Percentiles rank a stretch among this genome's conserved stretches.
Conservation (phyloP, 2,329 filamentous ascomycete species). For the Penicillium sp. region DNA sequence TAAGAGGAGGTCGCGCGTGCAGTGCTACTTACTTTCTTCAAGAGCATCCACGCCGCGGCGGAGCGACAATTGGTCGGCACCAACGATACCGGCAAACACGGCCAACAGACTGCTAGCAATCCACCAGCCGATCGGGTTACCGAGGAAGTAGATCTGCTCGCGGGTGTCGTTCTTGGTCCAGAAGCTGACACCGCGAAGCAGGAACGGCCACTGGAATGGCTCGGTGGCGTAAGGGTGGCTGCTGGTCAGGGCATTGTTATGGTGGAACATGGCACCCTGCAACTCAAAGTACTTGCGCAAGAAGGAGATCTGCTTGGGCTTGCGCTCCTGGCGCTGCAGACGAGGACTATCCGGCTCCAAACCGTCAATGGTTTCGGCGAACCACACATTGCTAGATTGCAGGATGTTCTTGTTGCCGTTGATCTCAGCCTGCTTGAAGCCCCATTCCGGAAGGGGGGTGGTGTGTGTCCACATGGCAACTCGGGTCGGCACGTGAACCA, state of each 20-base stretch:
- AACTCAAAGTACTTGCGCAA: constrained; percentile 94
- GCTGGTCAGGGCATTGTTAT: constrained; percentile 97
- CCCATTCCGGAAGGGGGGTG: constrained; percentile 95
- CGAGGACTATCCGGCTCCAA: constrained; percentile 73
- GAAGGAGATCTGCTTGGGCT: constrained; percentile 86
- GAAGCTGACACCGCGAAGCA: constrained; percentile 96
- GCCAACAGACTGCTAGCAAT: constrained; percentile 88
- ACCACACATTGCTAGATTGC: constrained; percentile 92
- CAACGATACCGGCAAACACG: constrained; percentile 88
- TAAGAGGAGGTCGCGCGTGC: too few species aligned
- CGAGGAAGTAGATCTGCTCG: constrained; percentile 97
- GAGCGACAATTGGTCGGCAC: constrained; percentile 90
- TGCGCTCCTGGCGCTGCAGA: constrained; percentile 72
- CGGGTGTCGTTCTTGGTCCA: constrained; percentile 96
- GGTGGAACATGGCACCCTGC: constrained; percentile 98
- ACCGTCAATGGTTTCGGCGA: constrained; percentile 87
- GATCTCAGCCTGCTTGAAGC: constrained; percentile 95
- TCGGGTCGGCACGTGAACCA: constrained; percentile 91
- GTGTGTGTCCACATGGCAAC: constrained; percentile 99
- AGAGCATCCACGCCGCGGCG: constrained; percentile 91
- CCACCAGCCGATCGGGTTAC: constrained; percentile 98
- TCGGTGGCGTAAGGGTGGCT: constrained; percentile 95
- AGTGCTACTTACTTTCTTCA: constrained; percentile 90
- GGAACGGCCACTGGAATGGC: constrained; percentile 97
- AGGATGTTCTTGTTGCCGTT: constrained; percentile 97